These are phyloP conservation scores for Cicer chorassanicum DNA, from an alignment of 306 rosid genomes.

Conservation along the genomic window DNA sequence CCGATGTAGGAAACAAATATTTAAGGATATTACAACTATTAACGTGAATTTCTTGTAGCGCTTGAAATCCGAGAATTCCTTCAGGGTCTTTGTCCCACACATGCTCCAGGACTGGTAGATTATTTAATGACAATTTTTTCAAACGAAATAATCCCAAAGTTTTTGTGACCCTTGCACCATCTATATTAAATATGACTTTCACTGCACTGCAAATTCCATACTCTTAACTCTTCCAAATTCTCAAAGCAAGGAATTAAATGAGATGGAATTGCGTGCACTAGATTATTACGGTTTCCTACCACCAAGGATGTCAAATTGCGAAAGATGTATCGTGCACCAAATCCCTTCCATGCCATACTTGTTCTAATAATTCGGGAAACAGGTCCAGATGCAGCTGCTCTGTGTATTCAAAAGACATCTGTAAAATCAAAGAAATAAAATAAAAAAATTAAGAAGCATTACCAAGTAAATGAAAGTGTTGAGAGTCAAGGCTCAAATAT, in stretches of 20 bases:
- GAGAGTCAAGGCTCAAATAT: background rate
- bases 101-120: constrained; percentile 29
- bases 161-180: background rate
- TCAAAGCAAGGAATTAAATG: constrained; percentile 31
- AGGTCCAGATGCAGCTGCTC: background rate
- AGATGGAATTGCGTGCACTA: constrained; percentile 33
- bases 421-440: background rate
- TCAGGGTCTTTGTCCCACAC: constrained; percentile 33
- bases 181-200: constrained; percentile 27
- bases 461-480: background rate
- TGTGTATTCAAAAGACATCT: background rate
- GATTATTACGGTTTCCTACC: background rate
- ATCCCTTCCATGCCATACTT: background rate
- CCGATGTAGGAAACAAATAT: constrained; percentile 39
- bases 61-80: constrained; percentile 14
- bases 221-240: constrained; percentile 11
- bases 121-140: background rate
- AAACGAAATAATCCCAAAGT: background rate
- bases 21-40: background rate
- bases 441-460: background rate
- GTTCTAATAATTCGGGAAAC: background rate
- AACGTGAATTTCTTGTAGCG: background rate
- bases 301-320: background rate
- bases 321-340: background rate
- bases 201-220: background rate